Percentiles rank a stretch among this genome's conserved stretches.
These are phyloP conservation scores for Aureobasidium namibiae DNA, from an alignment of 2,329 filamentous ascomycete species.

Conservation along the genomic window DNA sequence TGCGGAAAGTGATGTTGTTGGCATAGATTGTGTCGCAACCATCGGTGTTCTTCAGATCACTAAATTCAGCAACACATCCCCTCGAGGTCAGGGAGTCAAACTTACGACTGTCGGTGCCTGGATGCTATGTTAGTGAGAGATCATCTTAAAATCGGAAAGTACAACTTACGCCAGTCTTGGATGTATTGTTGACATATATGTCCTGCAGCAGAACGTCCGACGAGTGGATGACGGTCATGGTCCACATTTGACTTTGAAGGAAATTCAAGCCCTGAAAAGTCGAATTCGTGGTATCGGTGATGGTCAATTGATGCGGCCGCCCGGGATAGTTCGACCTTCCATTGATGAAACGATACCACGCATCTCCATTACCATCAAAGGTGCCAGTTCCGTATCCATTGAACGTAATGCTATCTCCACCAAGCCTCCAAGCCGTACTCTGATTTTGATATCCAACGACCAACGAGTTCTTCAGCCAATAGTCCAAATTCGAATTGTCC, in stretches of 20 bases:
- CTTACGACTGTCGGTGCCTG: constrained; percentile 22
- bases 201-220: constrained; percentile 40
- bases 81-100: too few relatives aligned
- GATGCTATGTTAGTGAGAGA: constrained; percentile 12
- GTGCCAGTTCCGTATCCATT: constrained; percentile 45
- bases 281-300: constrained; percentile 42
- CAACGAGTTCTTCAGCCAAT: constrained; percentile 46
- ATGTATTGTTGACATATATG: constrained; percentile 47
- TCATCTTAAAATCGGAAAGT: neutral
- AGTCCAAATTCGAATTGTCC: constrained; percentile 34
- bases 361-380: constrained; percentile 52
- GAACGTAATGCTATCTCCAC: constrained; percentile 44
- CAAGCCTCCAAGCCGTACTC: constrained; percentile 46
- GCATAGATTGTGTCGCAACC: constrained; percentile 48
- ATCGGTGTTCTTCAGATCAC: too few relatives aligned
- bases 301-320: constrained; percentile 46
- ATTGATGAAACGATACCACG: constrained; percentile 47
- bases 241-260: constrained; percentile 53
- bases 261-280: constrained; percentile 43
- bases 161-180: constrained; percentile 14
- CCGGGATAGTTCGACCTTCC: constrained; percentile 39
- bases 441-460: constrained; percentile 49
- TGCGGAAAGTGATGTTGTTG: constrained; percentile 43
- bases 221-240: constrained; percentile 45
- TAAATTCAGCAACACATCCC: too few relatives aligned